phyloP scores from a whole-genome alignment of 768 basidiomycete genomes.

The Suillus clintonianus region DNA sequence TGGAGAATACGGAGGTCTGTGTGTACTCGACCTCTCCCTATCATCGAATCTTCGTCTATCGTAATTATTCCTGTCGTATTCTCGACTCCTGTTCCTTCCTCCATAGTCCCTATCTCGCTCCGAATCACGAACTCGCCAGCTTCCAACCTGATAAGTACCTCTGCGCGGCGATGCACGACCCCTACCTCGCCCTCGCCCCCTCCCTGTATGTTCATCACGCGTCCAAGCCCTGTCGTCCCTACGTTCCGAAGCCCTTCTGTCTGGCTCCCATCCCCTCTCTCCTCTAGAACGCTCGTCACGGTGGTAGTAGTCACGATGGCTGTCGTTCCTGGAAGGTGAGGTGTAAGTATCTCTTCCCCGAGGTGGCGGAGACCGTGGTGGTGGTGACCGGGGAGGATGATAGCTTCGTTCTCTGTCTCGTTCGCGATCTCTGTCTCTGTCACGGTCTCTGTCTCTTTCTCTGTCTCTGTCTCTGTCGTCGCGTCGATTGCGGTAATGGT shows the following conservation, averaged over 20 bases:
- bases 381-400: slow-evolving; percentile 14
- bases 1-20: not conserved
- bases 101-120: slow-evolving; percentile 26
- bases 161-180: not conserved
- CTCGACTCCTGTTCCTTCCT: slow-evolving; percentile 17
- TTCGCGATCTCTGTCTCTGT: slow-evolving; percentile 5
- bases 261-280: slow-evolving; percentile 8
- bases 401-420: slow-evolving; percentile 19
- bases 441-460: not conserved
- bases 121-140: slow-evolving; percentile 2
- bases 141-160: not conserved
- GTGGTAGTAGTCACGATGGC: not conserved
- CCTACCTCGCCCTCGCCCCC: not conserved
- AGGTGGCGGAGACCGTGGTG: not conserved
- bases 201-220: not conserved
- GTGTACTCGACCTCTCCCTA: not conserved
- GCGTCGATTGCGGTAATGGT: slow-evolving; percentile 20
- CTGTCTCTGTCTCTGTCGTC: slow-evolving; percentile 24
- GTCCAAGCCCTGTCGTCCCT: slow-evolving; percentile 9
- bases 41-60: slow-evolving; percentile 3
- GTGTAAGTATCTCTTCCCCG: not conserved
- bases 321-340: not conserved
- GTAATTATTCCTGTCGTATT: slow-evolving; percentile 16
- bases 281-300: not conserved
- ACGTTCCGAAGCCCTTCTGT: not conserved